Evolutionary conservation across 2,329 filamentous ascomycete genomes (phyloP).

Genomic region (Immersiporthe knoxdaviesiana): DNA sequence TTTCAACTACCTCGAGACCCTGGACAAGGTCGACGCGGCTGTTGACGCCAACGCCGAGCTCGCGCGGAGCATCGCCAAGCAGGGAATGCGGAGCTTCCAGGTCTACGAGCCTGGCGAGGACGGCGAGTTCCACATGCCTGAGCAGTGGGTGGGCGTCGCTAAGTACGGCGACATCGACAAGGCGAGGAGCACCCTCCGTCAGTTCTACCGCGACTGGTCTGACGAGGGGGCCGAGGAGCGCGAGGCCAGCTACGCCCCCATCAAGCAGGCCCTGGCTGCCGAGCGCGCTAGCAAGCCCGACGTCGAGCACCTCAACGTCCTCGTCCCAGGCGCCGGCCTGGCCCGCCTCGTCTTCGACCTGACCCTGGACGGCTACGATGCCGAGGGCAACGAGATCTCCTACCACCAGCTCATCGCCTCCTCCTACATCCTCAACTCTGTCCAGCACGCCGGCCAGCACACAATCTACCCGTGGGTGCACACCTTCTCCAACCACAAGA

Average conservation of each 20-base stretch:
- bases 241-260: constrained; percentile 72
- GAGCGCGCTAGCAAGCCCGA: constrained; percentile 43
- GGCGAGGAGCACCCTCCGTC: constrained; percentile 86
- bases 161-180: constrained; percentile 82
- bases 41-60: constrained; percentile 88
- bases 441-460: constrained; percentile 62
- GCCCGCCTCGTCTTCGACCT: constrained; percentile 90
- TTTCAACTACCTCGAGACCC: constrained; percentile 79
- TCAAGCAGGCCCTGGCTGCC: constrained; percentile 66
- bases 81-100: constrained; percentile 69
- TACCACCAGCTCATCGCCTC: constrained; percentile 95
- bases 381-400: constrained; percentile 93
- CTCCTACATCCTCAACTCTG: constrained; percentile 73
- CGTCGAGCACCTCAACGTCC: constrained; percentile 58
- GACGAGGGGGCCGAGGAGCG: constrained; percentile 75
- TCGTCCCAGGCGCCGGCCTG: constrained; percentile 88
- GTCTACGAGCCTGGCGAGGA: constrained; percentile 42
- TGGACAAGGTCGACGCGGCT: constrained; percentile 80
- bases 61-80: constrained; percentile 75
- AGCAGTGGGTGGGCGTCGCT: constrained; percentile 71
- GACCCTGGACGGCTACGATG: constrained; percentile 69
- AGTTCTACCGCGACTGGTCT: constrained; percentile 96
- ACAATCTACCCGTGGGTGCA: constrained; percentile 84
- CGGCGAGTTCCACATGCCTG: constrained; percentile 53
- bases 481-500: constrained; percentile 83